Conservation (phyloP, 331 rosid species). For the Quercus tomentella region DNA sequence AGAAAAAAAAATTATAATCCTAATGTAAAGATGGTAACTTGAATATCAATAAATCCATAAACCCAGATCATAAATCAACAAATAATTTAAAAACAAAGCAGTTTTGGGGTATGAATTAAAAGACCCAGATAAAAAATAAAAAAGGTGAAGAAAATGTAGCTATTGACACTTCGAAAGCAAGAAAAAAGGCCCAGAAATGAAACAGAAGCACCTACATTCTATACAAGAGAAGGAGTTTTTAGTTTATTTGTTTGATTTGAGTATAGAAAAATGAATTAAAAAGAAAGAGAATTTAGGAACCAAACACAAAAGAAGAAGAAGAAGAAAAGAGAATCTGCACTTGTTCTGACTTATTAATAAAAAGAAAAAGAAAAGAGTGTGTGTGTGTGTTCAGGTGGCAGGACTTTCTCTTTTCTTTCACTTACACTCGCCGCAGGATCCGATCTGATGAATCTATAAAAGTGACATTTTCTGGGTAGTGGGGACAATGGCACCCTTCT, state of each 20-base stretch:
- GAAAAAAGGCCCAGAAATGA: not conserved
- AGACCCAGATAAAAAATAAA: not conserved
- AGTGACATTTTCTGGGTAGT: not conserved
- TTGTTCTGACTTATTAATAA: not conserved
- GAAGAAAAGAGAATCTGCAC: slow-evolving; percentile 26
- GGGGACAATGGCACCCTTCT: no score
- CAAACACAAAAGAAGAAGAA: not conserved
- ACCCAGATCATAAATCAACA: not conserved
- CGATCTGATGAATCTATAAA: slow-evolving; percentile 32
- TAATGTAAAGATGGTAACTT: no score
- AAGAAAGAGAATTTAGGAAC: slow-evolving; percentile 20
- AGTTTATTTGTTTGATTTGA: not conserved
- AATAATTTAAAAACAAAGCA: not conserved
- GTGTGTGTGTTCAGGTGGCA: not conserved
- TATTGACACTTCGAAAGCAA: not conserved
- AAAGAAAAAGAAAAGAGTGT: not conserved
- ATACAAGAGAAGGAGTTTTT: not conserved
- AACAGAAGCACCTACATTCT: slow-evolving; percentile 2
- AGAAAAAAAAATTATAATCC: not conserved
- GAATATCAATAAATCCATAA: no score
- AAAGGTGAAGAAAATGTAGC: not conserved
- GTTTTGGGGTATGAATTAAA: not conserved
- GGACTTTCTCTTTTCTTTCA: slow-evolving; percentile 7
- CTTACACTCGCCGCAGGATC: slow-evolving; percentile 25
- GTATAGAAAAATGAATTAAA: slow-evolving; percentile 3